Conservation (phyloP, 805 yeast species). For the Ascoidea asiatica region DNA sequence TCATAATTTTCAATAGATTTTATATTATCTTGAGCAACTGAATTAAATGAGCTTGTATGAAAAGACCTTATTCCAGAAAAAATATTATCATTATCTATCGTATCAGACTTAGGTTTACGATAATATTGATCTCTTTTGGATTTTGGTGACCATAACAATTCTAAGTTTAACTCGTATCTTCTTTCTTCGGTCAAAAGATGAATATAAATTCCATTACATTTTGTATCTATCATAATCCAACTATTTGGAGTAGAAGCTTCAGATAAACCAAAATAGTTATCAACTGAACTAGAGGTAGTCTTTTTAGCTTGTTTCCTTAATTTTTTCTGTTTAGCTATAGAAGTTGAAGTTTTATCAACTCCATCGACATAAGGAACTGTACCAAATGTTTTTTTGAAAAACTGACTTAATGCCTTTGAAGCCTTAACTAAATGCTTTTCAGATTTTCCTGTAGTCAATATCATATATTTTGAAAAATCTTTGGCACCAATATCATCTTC, state of each 20-base stretch:
- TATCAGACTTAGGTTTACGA: conserved; percentile 9
- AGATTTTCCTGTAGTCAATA: conserved; percentile 67
- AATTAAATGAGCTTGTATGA: conserved; percentile 14
- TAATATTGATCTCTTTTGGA: conserved; percentile 22
- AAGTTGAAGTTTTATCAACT: conserved; percentile 40
- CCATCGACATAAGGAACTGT: conserved; percentile 56
- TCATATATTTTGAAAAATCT: conserved; percentile 31
- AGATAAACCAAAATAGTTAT: conserved; percentile 38
- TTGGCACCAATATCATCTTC: conserved; percentile 23
- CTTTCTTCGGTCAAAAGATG: conserved; percentile 65
- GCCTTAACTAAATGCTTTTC: conserved; percentile 66
- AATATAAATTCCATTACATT: conserved; percentile 45
- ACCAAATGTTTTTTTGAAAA: conserved; percentile 38
- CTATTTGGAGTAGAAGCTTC: conserved; percentile 35
- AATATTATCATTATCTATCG: conserved; percentile 20
- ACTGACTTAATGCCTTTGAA: conserved; percentile 39
- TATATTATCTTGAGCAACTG: not conserved
- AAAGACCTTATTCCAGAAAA: conserved; percentile 28
- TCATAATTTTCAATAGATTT: not conserved
- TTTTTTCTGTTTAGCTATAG: conserved; percentile 37
- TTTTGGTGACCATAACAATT: conserved; percentile 44
- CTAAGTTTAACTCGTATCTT: conserved; percentile 57
- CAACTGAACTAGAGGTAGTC: conserved; percentile 35
- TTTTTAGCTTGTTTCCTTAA: conserved; percentile 37
- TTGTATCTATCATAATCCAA: conserved; percentile 75